Evolutionary conservation across 345 rosid species (phyloP), one percentile per base, ranked within the genome.

Genomic region (Excoecaria agallocha): DNA sequence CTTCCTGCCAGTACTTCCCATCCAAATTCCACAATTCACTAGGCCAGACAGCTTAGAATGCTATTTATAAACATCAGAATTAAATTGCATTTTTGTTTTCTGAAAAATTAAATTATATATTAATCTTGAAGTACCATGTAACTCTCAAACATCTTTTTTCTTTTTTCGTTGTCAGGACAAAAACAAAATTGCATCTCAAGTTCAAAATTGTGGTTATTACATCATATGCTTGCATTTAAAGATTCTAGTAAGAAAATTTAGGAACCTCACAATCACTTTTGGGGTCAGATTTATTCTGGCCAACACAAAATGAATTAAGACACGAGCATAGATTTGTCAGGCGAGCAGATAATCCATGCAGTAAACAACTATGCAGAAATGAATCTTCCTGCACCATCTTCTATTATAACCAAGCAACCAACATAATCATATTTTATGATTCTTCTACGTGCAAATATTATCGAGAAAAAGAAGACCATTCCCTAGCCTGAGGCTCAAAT

Each of bases 401-500:
- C 66, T 39, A 63, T 12, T 58, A 58, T 7, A 58, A 58, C 62
- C 1, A 60, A 63, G 45, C 67, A 39, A 63, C 24, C 67, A 63
- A 63, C 10, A 7, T 37, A 37, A 15, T 58, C 62, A 22, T 22
- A 58, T 58, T 8, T 24, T 22, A 43, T 6, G 9, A 43, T 6
- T 43, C 7, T 43, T 43, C 48, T 43, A 58, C 37, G 8, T 6
- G 5, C 24, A 57, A 24, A 10, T 57, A 20, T 13, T 0, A 1
- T 5, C 22, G 61, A 57, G 61, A 57, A 24, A 57, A 58, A 58
- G 59, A 19, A 22, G 24, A 58, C 13, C 62, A 22, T 37, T 19
- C n/a, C 59, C 59, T 55, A 55, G 59, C n/a, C 59, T 55, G 59
- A 55, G 59, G 59, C 16, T 12, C 19, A 63, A 63, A 37, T 63